Evolutionary conservation across 305 asterid species (phyloP).

Genomic region (Solanum hybrid): DNA sequence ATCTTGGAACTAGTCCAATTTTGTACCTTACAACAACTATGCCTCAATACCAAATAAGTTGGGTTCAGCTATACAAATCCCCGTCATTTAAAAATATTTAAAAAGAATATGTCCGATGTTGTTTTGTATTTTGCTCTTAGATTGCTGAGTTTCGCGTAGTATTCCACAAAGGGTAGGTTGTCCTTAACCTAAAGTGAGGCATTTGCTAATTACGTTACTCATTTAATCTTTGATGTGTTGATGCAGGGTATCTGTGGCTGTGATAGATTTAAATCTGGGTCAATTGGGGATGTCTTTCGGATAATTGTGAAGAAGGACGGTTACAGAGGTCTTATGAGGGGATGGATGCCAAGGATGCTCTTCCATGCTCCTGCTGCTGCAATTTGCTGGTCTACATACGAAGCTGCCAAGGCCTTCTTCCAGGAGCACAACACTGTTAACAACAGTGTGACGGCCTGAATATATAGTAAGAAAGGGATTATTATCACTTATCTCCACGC

Average conservation of each 20-base stretch:
- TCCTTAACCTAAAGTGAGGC: background rate
- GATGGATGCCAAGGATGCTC: conserved; percentile 96
- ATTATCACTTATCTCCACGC: background rate
- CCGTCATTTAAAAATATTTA: background rate
- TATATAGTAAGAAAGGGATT: background rate
- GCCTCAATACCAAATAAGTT: background rate
- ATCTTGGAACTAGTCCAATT: background rate
- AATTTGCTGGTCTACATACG: conserved; percentile 97
- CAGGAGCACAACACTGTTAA: conserved; percentile 35
- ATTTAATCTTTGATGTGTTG: background rate
- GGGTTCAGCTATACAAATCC: background rate
- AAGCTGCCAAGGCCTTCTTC: conserved; percentile 78
- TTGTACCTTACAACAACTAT: background rate
- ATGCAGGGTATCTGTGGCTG: conserved; percentile 96
- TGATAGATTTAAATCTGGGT: conserved; percentile 67
- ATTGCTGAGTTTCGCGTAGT: background rate
- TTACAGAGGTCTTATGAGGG: conserved; percentile 80
- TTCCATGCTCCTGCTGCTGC: conserved; percentile 99
- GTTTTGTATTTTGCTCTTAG: background rate
- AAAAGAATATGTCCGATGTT: background rate
- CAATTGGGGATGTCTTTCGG: conserved; percentile 64
- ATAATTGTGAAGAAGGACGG: conserved; percentile 83
- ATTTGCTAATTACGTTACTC: background rate
- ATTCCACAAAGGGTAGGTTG: background rate
- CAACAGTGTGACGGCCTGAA: conserved; percentile 25